phyloP scores from a whole-genome alignment of 495 filamentous ascomycete species.

The Aspergillus sparsus region DNA sequence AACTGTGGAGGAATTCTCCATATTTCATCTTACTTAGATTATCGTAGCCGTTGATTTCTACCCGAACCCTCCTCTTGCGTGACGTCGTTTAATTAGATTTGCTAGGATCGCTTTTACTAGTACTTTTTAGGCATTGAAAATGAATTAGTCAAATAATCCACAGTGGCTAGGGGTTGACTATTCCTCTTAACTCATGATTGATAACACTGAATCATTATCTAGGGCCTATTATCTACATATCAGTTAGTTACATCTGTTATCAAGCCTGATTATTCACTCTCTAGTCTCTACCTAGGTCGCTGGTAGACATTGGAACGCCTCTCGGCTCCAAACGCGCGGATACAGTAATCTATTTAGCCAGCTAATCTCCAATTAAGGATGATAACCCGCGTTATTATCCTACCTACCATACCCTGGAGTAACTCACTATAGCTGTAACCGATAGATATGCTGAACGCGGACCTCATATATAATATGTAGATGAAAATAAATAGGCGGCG shows the following conservation, averaged over 20 bases:
- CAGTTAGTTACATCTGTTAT: too few species aligned
- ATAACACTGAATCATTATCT: too few species aligned
- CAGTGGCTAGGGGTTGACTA: not conserved
- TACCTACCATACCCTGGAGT: too few species aligned
- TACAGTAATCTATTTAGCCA: too few species aligned
- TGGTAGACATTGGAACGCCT: too few species aligned
- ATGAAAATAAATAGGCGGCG: too few species aligned
- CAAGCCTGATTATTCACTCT: too few species aligned
- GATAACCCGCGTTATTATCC: not conserved
- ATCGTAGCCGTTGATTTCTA: slow-evolving; percentile 7
- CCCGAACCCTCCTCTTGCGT: not conserved
- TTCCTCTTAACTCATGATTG: too few species aligned
- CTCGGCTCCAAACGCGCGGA: too few species aligned
- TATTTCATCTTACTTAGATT: not conserved
- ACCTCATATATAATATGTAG: not conserved
- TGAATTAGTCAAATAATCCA: not conserved
- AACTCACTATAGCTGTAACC: too few species aligned
- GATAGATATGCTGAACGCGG: not conserved
- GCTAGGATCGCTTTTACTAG: not conserved
- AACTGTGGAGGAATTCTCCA: slow-evolving; percentile 5
- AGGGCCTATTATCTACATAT: too few species aligned
- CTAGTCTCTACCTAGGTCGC: too few species aligned
- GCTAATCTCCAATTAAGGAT: not conserved
- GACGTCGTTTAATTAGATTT: slow-evolving; percentile 15
- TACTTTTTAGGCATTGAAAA: not conserved